Evolutionary conservation across 148 eudicot genomes (phyloP).

Genomic region (Drosera capensis): DNA sequence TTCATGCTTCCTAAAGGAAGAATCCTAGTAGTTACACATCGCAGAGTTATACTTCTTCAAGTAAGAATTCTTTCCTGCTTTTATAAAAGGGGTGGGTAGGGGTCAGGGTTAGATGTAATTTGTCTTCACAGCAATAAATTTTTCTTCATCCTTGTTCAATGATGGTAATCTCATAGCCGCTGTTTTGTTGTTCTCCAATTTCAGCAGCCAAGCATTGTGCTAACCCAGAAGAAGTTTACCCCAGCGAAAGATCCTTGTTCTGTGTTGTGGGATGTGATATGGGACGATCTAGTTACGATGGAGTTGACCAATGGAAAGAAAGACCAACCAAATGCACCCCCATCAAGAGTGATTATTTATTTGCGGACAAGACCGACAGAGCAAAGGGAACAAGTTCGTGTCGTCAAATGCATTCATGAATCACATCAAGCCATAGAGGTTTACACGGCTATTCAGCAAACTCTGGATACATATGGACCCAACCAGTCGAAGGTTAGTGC

Average conservation of each 20-base stretch:
- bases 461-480: constrained; percentile 66
- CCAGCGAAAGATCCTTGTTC: constrained; percentile 96
- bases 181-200: constrained; percentile 10
- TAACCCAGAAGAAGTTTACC: constrained; percentile 71
- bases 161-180: no score
- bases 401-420: constrained; percentile 62
- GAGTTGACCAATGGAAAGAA: constrained; percentile 81
- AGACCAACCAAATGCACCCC: constrained; percentile 58
- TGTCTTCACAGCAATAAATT: no score
- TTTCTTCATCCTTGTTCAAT: no score
- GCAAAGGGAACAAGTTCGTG: constrained; percentile 58
- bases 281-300: constrained; percentile 86
- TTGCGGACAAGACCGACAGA: constrained; percentile 44
- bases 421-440: constrained; percentile 69
- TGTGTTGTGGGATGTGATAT: constrained; percentile 77
- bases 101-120: background rate
- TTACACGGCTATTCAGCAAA: constrained; percentile 72
- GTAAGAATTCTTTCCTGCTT: constrained; percentile 23
- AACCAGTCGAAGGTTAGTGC: constrained; percentile 48
- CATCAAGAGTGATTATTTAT: constrained; percentile 66
- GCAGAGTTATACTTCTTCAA: constrained; percentile 78
- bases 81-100: background rate
- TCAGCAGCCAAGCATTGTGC: constrained; percentile 62
- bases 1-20: constrained; percentile 76
- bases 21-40: constrained; percentile 66